A percentile compares a stretch with the other conserved stretches of the same genome.
Conservation (phyloP, 805 yeast species). For the Kluyveromyces dobzhanskii region DNA sequence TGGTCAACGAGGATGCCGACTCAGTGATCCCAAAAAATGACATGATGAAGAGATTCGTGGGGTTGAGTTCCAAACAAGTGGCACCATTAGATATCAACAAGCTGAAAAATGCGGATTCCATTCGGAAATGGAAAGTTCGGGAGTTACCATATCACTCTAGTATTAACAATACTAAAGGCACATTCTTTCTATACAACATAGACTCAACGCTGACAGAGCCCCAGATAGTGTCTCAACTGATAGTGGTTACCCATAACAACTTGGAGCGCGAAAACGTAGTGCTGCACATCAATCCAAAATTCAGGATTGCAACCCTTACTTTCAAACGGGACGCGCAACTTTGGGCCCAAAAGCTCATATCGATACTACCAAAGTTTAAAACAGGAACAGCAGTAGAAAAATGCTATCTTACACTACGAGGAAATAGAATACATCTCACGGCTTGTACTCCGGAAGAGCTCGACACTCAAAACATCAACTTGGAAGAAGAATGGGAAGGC, state of each 20-base stretch:
- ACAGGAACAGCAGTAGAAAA: conserved; percentile 23
- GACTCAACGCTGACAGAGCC: conserved; percentile 60
- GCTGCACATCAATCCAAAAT: conserved; percentile 52
- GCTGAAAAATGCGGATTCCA: neutral
- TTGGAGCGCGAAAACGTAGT: conserved; percentile 40
- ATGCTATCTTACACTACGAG: conserved; percentile 5
- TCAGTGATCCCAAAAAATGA: conserved; percentile 39
- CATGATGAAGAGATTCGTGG: conserved; percentile 47
- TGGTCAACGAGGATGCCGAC: conserved; percentile 24
- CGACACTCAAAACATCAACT: neutral
- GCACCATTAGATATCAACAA: conserved; percentile 13
- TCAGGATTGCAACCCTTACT: conserved; percentile 52
- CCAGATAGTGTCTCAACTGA: conserved; percentile 39
- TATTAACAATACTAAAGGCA: conserved; percentile 9
- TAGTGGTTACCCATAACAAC: conserved; percentile 20
- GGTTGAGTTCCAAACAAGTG: conserved; percentile 36
- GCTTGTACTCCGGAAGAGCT: neutral
- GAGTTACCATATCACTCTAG: conserved; percentile 1
- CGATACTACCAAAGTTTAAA: conserved; percentile 11
- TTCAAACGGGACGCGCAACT: conserved; percentile 22
- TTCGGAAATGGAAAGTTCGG: neutral
- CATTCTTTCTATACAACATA: conserved; percentile 72
- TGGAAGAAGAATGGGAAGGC: neutral
- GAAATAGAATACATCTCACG: conserved; percentile 5
- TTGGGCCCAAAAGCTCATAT: conserved; percentile 22